Evolutionary conservation across 306 rosid species (phyloP), one percentile per base, ranked within the genome.

Genomic region (Ormosia emarginata): DNA sequence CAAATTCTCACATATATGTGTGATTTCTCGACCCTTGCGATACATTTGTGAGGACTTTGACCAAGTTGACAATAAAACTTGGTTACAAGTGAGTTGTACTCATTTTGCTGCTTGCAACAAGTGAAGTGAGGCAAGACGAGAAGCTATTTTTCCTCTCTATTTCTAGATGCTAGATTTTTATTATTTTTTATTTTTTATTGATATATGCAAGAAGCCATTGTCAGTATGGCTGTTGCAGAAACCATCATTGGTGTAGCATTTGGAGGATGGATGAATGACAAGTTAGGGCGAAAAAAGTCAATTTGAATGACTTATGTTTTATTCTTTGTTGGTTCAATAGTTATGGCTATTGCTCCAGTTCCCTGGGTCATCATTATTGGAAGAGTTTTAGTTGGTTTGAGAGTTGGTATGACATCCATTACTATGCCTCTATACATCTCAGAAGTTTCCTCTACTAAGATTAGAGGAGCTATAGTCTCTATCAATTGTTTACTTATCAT

Each of bases 221-320:
- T 90, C 67, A 94, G 98, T 71, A 89, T 89, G 95, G 95, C 98
- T 1, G 90, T 94, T 46, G 97, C 89, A 59, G 97, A 93, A n/a
- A 97, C 98, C 1, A 94, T 94, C 4, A 0, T 92, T 66, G 98
- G 98, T 50, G 95, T 97, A 9, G 98, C 89, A 50, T 3, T 94
- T 39, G 98, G 98, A 13, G 98, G 95, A 18, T 90, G 90, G 95
- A 79, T 92, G 85, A 92, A 82, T 5, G 98, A 94, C 74, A 87
- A 67, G 36, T 7, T 92, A 9, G 98, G 98, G 53, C 36, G 97
- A 15, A 90, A 78, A 63, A 88, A 13, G 11, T 83, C 98, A 0
- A 92, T 94, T 37, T 10, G 90, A 30, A 3, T 30, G 0, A 92
- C 98, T 0, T 94, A 94, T 74, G 64, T 83, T 29, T 57, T 94